Evolutionary conservation across 768 basidiomycete species (phyloP).

Genomic region (Pseudohyphozyma bogoriensis): DNA sequence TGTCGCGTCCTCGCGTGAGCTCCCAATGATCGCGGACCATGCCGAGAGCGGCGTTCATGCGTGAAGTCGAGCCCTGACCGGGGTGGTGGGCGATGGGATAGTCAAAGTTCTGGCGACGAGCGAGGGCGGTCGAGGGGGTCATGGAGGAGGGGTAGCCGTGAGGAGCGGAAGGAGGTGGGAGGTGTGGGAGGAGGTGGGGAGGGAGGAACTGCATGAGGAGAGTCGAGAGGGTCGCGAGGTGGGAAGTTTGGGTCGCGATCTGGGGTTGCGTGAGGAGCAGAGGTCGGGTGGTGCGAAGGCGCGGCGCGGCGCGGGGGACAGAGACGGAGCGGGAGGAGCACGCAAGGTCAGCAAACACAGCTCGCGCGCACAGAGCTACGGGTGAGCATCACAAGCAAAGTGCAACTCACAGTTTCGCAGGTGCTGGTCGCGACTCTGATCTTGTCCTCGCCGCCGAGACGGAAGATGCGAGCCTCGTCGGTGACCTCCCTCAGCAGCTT

Average conservation of each 20-base stretch:
- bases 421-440: conserved; percentile 34
- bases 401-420: conserved; percentile 29
- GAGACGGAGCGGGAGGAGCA: neutral
- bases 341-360: neutral
- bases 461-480: conserved; percentile 57
- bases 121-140: conserved; percentile 14
- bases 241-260: conserved; percentile 23
- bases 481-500: conserved; percentile 84
- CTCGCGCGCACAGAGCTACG: conserved; percentile 52
- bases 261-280: too few species aligned
- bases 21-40: conserved; percentile 24
- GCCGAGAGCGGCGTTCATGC: conserved; percentile 6
- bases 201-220: conserved; percentile 29
- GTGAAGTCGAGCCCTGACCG: conserved; percentile 6
- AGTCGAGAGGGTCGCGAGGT: conserved; percentile 25
- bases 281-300: too few species aligned
- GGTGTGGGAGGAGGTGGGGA: conserved; percentile 22
- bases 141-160: conserved; percentile 18
- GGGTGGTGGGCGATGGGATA: conserved; percentile 14
- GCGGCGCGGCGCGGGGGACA: neutral
- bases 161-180: conserved; percentile 21
- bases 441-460: conserved; percentile 35
- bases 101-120: conserved; percentile 20
- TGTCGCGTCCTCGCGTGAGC: conserved; percentile 1
- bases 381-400: too few species aligned